These are phyloP conservation scores for Cytospora piceicola DNA, from an alignment of 2,329 filamentous ascomycete species.

Conservation along the genomic window DNA sequence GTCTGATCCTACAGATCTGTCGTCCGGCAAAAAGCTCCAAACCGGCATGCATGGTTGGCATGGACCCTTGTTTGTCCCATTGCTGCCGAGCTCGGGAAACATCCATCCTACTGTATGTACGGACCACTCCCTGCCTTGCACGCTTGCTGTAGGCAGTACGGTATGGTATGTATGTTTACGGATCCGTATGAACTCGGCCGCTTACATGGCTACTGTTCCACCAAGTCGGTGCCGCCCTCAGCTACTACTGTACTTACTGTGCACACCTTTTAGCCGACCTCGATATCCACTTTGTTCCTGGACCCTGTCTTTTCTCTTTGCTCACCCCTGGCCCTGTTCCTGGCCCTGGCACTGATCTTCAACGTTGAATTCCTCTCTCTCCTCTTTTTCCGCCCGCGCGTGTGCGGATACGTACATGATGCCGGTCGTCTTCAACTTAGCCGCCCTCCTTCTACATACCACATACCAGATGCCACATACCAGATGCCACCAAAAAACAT, in stretches of 20 bases:
- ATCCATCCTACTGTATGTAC: too few species aligned
- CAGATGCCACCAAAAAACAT: background rate
- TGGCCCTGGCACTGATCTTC: conserved; percentile 13
- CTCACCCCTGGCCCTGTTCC: background rate
- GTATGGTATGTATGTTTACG: background rate
- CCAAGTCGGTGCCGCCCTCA: conserved; percentile 20
- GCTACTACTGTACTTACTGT: background rate
- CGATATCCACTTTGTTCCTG: background rate
- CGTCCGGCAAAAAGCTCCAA: background rate
- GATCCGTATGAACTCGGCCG: conserved; percentile 4
- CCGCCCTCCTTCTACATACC: conserved; percentile 21
- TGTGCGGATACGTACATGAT: background rate
- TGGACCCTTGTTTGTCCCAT: background rate
- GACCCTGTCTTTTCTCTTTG: background rate
- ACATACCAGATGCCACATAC: background rate
- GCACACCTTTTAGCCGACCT: background rate
- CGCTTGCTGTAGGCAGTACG: background rate
- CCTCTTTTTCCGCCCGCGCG: conserved; percentile 1
- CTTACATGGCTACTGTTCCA: conserved; percentile 21
- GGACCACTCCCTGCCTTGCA: background rate
- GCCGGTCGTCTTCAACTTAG: conserved; percentile 21
- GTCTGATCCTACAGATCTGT: conserved; percentile 13
- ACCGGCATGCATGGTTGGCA: background rate
- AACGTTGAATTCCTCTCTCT: background rate
- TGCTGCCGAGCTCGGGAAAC: background rate